Conservation (phyloP, 495 filamentous ascomycete species). For the Daldinia grandis region DNA sequence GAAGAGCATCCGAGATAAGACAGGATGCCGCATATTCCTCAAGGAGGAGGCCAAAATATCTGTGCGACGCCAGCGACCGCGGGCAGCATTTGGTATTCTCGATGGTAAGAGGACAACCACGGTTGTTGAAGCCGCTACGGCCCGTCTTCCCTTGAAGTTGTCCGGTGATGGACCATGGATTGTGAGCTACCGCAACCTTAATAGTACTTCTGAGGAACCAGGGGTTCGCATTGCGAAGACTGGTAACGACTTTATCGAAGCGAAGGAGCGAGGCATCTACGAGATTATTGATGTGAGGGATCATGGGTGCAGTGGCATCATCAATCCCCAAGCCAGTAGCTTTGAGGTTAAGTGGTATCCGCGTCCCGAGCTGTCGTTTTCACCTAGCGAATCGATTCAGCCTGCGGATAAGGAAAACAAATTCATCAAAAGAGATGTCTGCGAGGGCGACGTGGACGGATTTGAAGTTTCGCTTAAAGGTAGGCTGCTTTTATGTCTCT, state of each 20-base stretch:
- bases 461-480: slow-evolving; percentile 82
- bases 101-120: slow-evolving; percentile 76
- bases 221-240: slow-evolving; percentile 62
- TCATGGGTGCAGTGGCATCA: slow-evolving; percentile 76
- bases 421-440: slow-evolving; percentile 80
- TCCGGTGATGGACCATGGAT: slow-evolving; percentile 85
- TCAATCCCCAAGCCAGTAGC: slow-evolving; percentile 72
- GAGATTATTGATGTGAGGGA: slow-evolving; percentile 80
- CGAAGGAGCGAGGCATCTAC: slow-evolving; percentile 74
- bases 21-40: slow-evolving; percentile 82
- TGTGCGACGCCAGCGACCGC: slow-evolving; percentile 85
- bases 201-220: slow-evolving; percentile 55
- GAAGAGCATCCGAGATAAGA: slow-evolving; percentile 83
- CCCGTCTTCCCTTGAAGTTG: slow-evolving; percentile 81
- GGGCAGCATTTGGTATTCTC: slow-evolving; percentile 80
- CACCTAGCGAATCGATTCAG: slow-evolving; percentile 66
- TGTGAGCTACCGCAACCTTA: slow-evolving; percentile 73
- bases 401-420: slow-evolving; percentile 52
- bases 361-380: slow-evolving; percentile 74
- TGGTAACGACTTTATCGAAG: slow-evolving; percentile 75
- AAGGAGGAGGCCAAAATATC: slow-evolving; percentile 83
- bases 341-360: slow-evolving; percentile 88
- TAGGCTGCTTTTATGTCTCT: slow-evolving; percentile 46
- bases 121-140: slow-evolving; percentile 75
- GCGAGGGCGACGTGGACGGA: slow-evolving; percentile 90